phyloP scores from a whole-genome alignment of 2,329 filamentous ascomycete genomes.

The Colletotrichum sp. region DNA sequence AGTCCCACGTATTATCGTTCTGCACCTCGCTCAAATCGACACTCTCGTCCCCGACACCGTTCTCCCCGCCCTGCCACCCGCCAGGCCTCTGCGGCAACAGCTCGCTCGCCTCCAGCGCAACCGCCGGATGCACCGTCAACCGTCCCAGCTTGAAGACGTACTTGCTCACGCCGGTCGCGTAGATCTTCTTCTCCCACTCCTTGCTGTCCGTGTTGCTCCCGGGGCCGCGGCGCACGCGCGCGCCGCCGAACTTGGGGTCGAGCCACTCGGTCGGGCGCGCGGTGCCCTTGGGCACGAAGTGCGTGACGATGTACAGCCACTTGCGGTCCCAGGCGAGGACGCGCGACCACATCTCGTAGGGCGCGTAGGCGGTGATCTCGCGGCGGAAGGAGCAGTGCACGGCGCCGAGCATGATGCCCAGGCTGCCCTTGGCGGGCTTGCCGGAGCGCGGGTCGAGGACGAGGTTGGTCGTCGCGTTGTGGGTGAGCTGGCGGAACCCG shows the following conservation, averaged over 20 bases:
- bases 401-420: slow-evolving; percentile 73
- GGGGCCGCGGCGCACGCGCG: slow-evolving; percentile 21
- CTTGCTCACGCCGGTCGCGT: slow-evolving; percentile 77
- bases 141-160: slow-evolving; percentile 85
- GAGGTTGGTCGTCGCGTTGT: slow-evolving; percentile 54
- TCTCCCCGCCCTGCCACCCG: slow-evolving; percentile 60
- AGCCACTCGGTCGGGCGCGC: slow-evolving; percentile 62
- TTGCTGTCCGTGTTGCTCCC: slow-evolving; percentile 39
- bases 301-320: slow-evolving; percentile 79
- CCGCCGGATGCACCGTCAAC: slow-evolving; percentile 83
- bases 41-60: slow-evolving; percentile 44
- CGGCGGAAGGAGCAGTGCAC: slow-evolving; percentile 76
- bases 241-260: slow-evolving; percentile 47
- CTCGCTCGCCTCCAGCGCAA: slow-evolving; percentile 72
- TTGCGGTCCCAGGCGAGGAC: slow-evolving; percentile 80
- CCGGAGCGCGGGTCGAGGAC: slow-evolving; percentile 55
- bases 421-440: slow-evolving; percentile 54
- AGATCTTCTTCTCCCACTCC: slow-evolving; percentile 67
- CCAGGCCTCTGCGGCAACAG: slow-evolving; percentile 77
- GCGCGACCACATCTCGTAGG: slow-evolving; percentile 76
- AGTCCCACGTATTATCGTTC: slow-evolving; percentile 56
- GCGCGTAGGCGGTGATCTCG: slow-evolving; percentile 73
- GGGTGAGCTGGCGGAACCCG: slow-evolving; percentile 57
- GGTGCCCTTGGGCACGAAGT: slow-evolving; percentile 70
- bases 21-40: slow-evolving; percentile 41